phyloP scores from a whole-genome alignment of 805 yeast species.

The Debaryomyces hansenii region DNA sequence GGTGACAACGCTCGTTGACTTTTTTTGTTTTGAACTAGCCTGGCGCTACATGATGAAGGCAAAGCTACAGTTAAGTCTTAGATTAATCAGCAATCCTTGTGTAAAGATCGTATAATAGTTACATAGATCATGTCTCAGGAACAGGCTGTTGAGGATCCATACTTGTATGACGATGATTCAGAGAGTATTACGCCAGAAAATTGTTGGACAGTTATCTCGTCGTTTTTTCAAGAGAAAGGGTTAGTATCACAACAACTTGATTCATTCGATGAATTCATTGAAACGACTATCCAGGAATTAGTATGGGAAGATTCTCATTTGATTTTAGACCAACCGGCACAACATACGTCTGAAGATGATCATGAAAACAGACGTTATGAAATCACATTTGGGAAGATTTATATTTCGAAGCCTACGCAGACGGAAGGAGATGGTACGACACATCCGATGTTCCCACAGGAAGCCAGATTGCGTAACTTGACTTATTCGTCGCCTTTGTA shows the following conservation, averaged over 20 bases:
- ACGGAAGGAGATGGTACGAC: conserved; percentile 99
- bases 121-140: conserved; percentile 11
- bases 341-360: conserved; percentile 89
- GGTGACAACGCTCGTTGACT: conserved; percentile 3
- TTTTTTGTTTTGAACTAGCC: conserved; percentile 5
- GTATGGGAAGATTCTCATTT: conserved; percentile 94
- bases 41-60: conserved; percentile 4
- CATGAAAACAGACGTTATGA: conserved; percentile 90
- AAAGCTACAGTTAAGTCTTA: conserved; percentile 1
- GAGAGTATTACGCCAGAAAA: conserved; percentile 86
- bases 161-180: conserved; percentile 69
- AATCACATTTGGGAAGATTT: conserved; percentile 96
- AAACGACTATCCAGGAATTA: conserved; percentile 93
- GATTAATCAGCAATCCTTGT: conserved; percentile 1
- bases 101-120: not conserved
- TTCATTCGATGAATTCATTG: conserved; percentile 97
- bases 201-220: conserved; percentile 97
- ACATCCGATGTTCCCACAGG: conserved; percentile 97
- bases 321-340: conserved; percentile 97
- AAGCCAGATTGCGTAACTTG: conserved; percentile 92
- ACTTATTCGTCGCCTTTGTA: conserved; percentile 96
- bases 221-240: conserved; percentile 95
- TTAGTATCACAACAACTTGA: conserved; percentile 97
- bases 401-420: conserved; percentile 94
- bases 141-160: conserved; percentile 51